Evolutionary conservation across 495 filamentous ascomycete species (phyloP), one percentile per base, ranked within the genome.

Genomic region (Lasiosphaeria miniovina): DNA sequence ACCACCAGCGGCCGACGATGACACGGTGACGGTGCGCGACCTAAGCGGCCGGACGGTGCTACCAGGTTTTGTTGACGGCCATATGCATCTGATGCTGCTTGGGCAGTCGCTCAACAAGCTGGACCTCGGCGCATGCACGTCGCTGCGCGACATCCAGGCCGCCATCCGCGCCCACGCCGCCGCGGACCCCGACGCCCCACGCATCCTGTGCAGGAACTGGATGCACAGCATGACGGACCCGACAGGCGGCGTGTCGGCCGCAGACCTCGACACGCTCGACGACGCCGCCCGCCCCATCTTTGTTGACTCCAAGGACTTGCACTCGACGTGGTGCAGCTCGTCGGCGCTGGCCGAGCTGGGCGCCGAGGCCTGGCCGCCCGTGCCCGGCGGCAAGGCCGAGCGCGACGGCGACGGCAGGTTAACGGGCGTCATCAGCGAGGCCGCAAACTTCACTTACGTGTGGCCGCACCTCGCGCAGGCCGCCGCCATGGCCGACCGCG

Each of bases 61-160:
- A 36, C 86, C 86, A 0, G 84, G 84, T 32, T 88, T 88, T 63
- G 81, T 88, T 51, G 85, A 88, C 62, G 82, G 78, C 4, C 85
- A 88, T 65, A 80, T 86, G 65, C 85, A 88, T 60, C 75, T 88
- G 33, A 70, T 87, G 60, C 77, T 86, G 32, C 77, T 85, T 40
- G 85, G 84, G 7, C 79, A 83, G 38, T 80, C 85, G 0, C 75
- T 86, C 17, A 77, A 75, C 58, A 86, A 86, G 64, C 70, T 82
- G 35, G 73, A 80, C 54, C 74, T 88, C 4, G 76, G 81, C 36
- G 43, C 54, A 6, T 87, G 85, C 71, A 80, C 75, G 36, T 74
- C 75, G 7, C 77, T 87, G 4, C 61, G 72, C 17, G 79, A 85
- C 15, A 88, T 88, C 60, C 78, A 76, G 1, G 55, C 64, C 11